Base-by-base conservation (phyloP, 2,329 filamentous ascomycete genomes). In the Aspergillus texensis region DNA sequence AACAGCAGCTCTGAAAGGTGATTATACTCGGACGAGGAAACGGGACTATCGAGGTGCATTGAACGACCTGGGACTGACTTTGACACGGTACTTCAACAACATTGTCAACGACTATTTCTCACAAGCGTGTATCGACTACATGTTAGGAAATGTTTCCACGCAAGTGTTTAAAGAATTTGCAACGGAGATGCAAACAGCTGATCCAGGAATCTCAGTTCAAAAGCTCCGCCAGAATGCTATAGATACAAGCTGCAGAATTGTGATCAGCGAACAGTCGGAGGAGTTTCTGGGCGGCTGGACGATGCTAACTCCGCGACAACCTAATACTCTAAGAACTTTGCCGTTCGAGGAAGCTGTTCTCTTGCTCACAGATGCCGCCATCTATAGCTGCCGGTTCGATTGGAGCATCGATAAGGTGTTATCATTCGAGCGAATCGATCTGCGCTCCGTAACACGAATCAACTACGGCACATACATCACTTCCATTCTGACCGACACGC, bases 41-140 rank as follows among this genome's bases (percentile, higher is more conserved):
- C 88, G 95, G 53, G 91, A 98, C 74, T 95, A 96, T 72, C 89
- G 92, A 1, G 95, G 95, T 3, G 94, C 94, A 0, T 79, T 99
- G 63, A 96, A 94, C 41, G 95, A 99, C 73, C 88, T 97, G 57
- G 92, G 93, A 0, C 83, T 98, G 57, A 97, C 94, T 0, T 82
- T 99, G 48, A 94, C 92, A 8, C 74, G 78, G 10, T 89, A 89
- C 74, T 90, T 88, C 74, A 90, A 85, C 74, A 98, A 97, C 68
- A 95, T 98, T 79, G 93, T 99, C 68, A 97, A 96, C 70, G 95
- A 99, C 79, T 97, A 96, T 77, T 98, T 98, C 78, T 91, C 94
- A 26, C 95, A 99, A 76, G 92, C 93, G 0, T 92, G 92, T 57
- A 97, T 99, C 68, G 95, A 99, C 76, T 98, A 95, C 74, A 85